A percentile compares a stretch with the other conserved stretches of the same genome.
Conservation (phyloP, 164 flowering plant genomes). For the Liquidambar formosana region DNA sequence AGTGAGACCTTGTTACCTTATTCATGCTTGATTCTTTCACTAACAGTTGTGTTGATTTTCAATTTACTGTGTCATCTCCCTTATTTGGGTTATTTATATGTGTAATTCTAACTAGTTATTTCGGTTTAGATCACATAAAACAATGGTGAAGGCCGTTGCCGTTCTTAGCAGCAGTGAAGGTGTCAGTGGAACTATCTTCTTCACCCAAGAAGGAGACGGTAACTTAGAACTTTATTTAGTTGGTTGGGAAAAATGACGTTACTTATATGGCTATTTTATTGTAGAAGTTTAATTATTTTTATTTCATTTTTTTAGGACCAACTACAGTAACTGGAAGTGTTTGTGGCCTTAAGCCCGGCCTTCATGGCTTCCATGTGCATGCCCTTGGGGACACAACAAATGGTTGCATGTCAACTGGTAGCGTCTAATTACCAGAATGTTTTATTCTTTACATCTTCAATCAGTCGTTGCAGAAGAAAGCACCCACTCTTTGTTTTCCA, state of each 20-base stretch:
- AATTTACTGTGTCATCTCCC: neutral
- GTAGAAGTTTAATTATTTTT: neutral
- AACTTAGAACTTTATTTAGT: neutral
- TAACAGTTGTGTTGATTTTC: neutral
- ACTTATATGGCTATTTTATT: neutral
- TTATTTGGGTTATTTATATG: neutral
- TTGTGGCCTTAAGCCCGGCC: constrained; percentile 86
- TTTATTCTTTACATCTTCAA: neutral
- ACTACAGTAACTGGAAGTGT: constrained; percentile 80
- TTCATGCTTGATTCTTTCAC: neutral
- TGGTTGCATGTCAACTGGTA: constrained; percentile 99
- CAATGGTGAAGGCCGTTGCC: constrained; percentile 92
- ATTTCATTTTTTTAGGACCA: constrained; percentile 44
- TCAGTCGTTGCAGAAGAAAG: neutral
- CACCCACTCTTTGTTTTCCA: neutral
- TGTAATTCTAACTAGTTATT: constrained; percentile 2
- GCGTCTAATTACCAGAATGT: neutral
- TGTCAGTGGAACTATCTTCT: constrained; percentile 72
- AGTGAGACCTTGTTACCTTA: too few relatives aligned
- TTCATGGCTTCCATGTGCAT: constrained; percentile 96
- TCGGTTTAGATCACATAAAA: constrained; percentile 59
- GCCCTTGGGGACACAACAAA: constrained; percentile 98
- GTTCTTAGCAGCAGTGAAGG: constrained; percentile 75
- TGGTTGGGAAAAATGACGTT: neutral
- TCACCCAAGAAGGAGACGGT: constrained; percentile 92